A percentile compares a stretch with the other conserved stretches of the same genome.
These are phyloP conservation scores for Pseudocercospora ulei DNA, from an alignment of 2,329 filamentous ascomycete genomes.

Conservation along the genomic window DNA sequence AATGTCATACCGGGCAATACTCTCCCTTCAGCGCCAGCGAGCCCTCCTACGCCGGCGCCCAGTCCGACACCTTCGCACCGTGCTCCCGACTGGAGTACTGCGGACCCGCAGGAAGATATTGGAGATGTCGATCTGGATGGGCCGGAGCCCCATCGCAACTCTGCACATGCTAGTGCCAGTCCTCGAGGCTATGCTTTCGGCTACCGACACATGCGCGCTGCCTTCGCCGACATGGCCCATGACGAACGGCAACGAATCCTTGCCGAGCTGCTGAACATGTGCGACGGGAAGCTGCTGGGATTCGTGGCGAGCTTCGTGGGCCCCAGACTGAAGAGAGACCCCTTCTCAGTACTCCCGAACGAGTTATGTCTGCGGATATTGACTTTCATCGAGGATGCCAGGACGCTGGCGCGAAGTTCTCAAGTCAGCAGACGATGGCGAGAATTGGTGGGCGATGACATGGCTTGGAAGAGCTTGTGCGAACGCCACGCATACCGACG, in stretches of 20 bases:
- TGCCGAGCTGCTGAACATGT: constrained; percentile 81
- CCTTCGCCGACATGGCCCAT: constrained; percentile 68
- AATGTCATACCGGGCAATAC: constrained; percentile 49
- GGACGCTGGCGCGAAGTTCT: constrained; percentile 81
- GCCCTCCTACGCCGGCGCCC: constrained; percentile 57
- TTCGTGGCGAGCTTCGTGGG: constrained; percentile 96
- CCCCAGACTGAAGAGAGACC: constrained; percentile 88
- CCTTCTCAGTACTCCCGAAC: constrained; percentile 82
- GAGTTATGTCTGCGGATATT: constrained; percentile 89
- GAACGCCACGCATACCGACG: constrained; percentile 83
- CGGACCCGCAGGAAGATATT: constrained; percentile 70
- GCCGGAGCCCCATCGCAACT: constrained; percentile 19
- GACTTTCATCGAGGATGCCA: constrained; percentile 94
- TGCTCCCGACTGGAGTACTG: constrained; percentile 64
- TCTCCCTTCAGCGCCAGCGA: constrained; percentile 55
- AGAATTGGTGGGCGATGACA: constrained; percentile 86
- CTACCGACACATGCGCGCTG: constrained; percentile 64
- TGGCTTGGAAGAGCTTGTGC: constrained; percentile 96
- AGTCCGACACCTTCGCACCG: constrained; percentile 55
- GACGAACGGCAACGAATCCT: constrained; percentile 70
- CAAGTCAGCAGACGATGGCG: constrained; percentile 95
- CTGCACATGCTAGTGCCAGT: constrained; percentile 24
- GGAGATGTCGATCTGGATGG: constrained; percentile 41
- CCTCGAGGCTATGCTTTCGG: constrained; percentile 30
- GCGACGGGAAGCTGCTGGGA: constrained; percentile 87